Conservation (phyloP, 176 grass and related monocot species). For the Miscanthus lutarioriparius region DNA sequence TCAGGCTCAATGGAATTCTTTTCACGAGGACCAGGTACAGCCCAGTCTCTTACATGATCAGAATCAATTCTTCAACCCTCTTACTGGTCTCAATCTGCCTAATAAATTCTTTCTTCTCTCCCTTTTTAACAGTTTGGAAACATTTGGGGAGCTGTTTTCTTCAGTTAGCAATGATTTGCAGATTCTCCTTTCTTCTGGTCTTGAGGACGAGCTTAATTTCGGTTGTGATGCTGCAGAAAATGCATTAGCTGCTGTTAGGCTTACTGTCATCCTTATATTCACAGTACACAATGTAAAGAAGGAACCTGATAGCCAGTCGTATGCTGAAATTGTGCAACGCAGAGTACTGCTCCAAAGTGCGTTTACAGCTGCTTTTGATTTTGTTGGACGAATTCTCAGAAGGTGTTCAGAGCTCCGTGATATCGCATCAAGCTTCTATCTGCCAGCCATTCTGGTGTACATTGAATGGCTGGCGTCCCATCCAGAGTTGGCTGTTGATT, state of each 20-base stretch:
- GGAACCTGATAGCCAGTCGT: constrained; percentile 66
- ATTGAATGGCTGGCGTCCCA: constrained; percentile 91
- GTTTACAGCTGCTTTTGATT: constrained; percentile 75
- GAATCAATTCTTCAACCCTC: background rate
- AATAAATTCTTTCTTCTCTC: background rate
- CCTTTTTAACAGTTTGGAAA: constrained; percentile 72
- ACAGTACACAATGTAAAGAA: constrained; percentile 88
- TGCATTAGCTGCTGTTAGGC: constrained; percentile 59
- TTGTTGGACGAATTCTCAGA: constrained; percentile 73
- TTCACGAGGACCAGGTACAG: constrained; percentile 78
- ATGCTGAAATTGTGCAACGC: constrained; percentile 77
- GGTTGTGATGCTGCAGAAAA: constrained; percentile 70
- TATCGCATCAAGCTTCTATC: constrained; percentile 66
- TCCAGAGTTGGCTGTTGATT: constrained; percentile 60
- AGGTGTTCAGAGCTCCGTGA: constrained; percentile 72
- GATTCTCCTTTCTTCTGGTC: constrained; percentile 79
- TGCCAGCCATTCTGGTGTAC: constrained; percentile 77
- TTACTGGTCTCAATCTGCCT: background rate
- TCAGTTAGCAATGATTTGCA: constrained; percentile 63
- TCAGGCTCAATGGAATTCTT: constrained; percentile 88
- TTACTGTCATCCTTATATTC: constrained; percentile 82
- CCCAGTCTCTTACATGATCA: background rate
- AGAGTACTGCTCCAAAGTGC: constrained; percentile 82
- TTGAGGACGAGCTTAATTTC: constrained; percentile 72
- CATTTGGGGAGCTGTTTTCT: constrained; percentile 73